Evolutionary conservation across 2,329 filamentous ascomycete genomes (phyloP).

Genomic region (Penicillium sp.): DNA sequence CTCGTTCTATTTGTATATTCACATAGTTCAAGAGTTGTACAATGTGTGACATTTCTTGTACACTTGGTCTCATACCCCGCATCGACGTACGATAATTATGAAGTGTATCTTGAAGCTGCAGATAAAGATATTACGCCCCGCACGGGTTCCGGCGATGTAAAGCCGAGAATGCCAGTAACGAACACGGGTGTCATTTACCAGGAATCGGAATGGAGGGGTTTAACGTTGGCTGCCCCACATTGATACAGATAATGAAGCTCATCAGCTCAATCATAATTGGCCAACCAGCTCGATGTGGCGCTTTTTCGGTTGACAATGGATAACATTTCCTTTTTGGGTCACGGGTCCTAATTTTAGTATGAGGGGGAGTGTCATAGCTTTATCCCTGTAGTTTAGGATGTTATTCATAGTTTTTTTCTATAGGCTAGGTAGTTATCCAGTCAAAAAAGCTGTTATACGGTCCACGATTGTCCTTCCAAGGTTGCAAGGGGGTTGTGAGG

Average conservation of each 20-base stretch:
- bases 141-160: slow-evolving; percentile 13
- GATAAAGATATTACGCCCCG: slow-evolving; percentile 8
- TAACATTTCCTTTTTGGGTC: slow-evolving; percentile 4
- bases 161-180: slow-evolving; percentile 3
- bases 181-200: neutral
- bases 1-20: slow-evolving; percentile 3
- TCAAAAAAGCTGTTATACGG: neutral
- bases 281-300: neutral
- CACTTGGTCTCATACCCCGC: neutral
- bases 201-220: neutral
- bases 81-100: neutral
- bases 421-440: neutral
- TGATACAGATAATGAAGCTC: neutral
- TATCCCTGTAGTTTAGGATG: neutral
- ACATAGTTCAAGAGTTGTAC: neutral
- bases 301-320: neutral
- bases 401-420: neutral
- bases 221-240: neutral
- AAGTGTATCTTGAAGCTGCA: neutral
- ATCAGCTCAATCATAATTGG: neutral
- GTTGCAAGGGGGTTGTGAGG: too few relatives aligned
- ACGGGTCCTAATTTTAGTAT: neutral
- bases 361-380: neutral
- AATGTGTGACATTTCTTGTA: slow-evolving; percentile 3
- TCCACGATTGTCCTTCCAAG: neutral